Conservation (phyloP, 352 stramenopile genomes). For the Globisporangium viniferum region DNA sequence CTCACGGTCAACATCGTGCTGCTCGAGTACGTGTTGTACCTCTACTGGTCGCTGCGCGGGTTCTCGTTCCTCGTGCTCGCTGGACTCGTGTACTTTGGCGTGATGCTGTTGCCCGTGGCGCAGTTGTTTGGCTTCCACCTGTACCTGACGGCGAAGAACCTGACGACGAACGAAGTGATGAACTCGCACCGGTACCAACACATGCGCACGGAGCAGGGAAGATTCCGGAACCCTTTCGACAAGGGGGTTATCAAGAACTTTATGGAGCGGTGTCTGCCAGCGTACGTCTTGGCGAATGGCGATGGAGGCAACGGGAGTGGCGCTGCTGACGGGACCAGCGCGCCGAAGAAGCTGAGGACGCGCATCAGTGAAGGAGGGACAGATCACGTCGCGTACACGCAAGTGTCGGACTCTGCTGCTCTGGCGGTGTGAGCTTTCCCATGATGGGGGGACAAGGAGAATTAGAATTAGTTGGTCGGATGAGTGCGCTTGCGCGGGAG, state of each 20-base stretch:
- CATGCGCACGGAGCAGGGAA: constrained; percentile 24
- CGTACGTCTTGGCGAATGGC: not conserved
- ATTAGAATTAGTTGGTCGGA: too few relatives aligned
- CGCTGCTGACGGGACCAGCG: not conserved
- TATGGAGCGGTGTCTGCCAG: constrained; percentile 29
- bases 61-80: constrained; percentile 27
- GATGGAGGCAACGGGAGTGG: not conserved
- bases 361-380: not conserved
- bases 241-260: constrained; percentile 26
- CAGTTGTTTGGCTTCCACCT: constrained; percentile 68
- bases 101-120: constrained; percentile 44
- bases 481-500: too few relatives aligned
- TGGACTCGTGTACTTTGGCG: constrained; percentile 43
- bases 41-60: constrained; percentile 45
- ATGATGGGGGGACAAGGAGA: too few relatives aligned
- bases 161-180: constrained; percentile 80
- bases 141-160: constrained; percentile 67
- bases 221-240: constrained; percentile 39
- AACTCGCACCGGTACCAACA: constrained; percentile 68
- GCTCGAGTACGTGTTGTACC: constrained; percentile 61
- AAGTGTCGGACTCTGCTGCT: not conserved
- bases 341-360: not conserved
- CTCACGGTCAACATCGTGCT: constrained; percentile 44
- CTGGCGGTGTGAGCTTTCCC: not conserved
- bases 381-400: not conserved